Percentiles rank a stretch among this genome's conserved stretches.
Evolutionary conservation across 2,329 filamentous ascomycete species (phyloP).

Genomic region (Xylariaceae sp.): DNA sequence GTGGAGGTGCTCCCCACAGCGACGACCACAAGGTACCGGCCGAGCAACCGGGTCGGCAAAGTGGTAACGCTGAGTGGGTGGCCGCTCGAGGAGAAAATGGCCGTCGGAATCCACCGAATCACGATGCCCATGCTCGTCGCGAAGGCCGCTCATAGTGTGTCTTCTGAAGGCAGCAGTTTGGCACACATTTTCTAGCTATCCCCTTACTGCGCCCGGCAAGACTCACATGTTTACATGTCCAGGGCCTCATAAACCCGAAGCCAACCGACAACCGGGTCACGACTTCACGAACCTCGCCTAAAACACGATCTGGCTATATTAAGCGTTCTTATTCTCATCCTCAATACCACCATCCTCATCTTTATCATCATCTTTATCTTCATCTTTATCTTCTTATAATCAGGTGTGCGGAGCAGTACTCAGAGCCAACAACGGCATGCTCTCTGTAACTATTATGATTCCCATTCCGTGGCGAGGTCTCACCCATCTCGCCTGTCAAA

Average conservation of each 20-base stretch:
- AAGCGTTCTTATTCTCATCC: slow-evolving; percentile 4
- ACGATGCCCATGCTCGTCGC: slow-evolving; percentile 41
- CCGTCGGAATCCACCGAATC: slow-evolving; percentile 36
- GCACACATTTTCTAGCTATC: background rate
- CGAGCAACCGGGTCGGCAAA: slow-evolving; percentile 52
- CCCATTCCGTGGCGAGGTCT: slow-evolving; percentile 14
- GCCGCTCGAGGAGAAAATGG: slow-evolving; percentile 43
- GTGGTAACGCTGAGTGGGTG: slow-evolving; percentile 47
- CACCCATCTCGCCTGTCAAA: slow-evolving; percentile 26
- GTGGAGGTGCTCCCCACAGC: slow-evolving; percentile 24
- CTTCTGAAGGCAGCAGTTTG: background rate
- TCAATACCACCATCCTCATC: no score
- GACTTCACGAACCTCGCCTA: background rate
- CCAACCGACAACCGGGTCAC: background rate
- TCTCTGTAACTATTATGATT: slow-evolving; percentile 14
- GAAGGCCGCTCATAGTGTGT: slow-evolving; percentile 16
- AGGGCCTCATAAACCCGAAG: background rate
- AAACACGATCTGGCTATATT: background rate
- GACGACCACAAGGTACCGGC: slow-evolving; percentile 58
- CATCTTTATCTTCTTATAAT: slow-evolving; percentile 7
- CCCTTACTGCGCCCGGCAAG: background rate
- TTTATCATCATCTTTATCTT: no score
- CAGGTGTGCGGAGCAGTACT: background rate
- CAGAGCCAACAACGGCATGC: background rate
- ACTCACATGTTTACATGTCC: background rate